Base-by-base conservation (phyloP, 1,284 basidiomycete species). In the Pseudozyma sp. region DNA sequence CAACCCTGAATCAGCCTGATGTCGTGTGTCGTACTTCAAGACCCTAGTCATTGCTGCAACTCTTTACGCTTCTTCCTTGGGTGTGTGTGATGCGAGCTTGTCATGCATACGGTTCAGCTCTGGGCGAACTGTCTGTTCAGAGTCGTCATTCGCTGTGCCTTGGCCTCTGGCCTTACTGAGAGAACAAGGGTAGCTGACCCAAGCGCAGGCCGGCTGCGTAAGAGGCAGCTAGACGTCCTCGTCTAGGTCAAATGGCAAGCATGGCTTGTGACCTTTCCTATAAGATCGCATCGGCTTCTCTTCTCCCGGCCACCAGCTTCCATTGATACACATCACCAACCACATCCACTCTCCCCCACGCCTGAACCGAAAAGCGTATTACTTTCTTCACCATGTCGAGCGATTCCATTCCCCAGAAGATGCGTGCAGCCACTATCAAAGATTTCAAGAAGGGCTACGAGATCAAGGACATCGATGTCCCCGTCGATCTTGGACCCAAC, bases 371-470 rank as follows among this genome's bases (percentile, higher is more conserved):
- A 16, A 6, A 11, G 9, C 4, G 14, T 7, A 34, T 44, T n/a
- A 40, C 11, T 18, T 43, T 38, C 25, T 35, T 10, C 35, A 67
- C 19, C 53, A 79, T 79, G 77, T 64, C 75, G 40, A 61, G 58
- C 51, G 50, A 69, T 5, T 65, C 66, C 5, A 76, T 80, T 35
- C 78, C 78, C 10, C 52, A 63, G 11, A 63, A 71, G 63, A 80
- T 80, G 78, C 66, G 70, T 36, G 77, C 77, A 3, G 78, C 74
- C 55, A 65, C 62, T 59, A 79, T 80, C 67, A 72, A 70, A 51
- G 71, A 77, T 18, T 80, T 74, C 58, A 79, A 79, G 39, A 74
- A 79, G 51, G 73, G 74, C 16, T 74, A 71, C 53, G 68, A 80
- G 35, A 43, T 80, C 59, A 67, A 77, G 53, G 65, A 64, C 44